Percentiles rank a stretch among this genome's conserved stretches.
Conservation (phyloP, 306 rosid species). For the Vachellia pachyceras region DNA sequence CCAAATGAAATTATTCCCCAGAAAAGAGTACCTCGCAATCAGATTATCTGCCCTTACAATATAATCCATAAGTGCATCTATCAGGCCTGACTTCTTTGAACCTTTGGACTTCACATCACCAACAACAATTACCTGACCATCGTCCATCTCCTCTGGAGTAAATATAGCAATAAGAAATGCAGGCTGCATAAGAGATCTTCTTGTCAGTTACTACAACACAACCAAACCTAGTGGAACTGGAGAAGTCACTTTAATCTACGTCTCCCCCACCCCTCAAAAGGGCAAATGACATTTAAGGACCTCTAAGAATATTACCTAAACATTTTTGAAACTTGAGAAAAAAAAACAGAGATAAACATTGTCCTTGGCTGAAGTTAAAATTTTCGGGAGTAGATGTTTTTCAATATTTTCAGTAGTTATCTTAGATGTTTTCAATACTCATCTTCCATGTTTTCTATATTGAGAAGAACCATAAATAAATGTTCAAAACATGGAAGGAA, state of each 20-base stretch:
- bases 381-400: no score
- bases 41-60: conserved; percentile 55
- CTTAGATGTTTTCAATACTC: background rate
- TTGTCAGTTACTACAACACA: conserved; percentile 25
- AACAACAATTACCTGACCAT: conserved; percentile 44
- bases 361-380: no score
- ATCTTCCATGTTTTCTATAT: background rate
- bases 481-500: background rate
- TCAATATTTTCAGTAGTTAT: background rate
- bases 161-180: conserved; percentile 77
- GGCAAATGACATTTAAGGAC: background rate
- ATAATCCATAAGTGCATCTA: conserved; percentile 61
- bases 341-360: no score
- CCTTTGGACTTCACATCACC: conserved; percentile 51
- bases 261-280: background rate
- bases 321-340: no score
- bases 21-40: conserved; percentile 57
- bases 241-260: background rate
- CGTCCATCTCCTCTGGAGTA: conserved; percentile 50
- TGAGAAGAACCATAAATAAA: background rate
- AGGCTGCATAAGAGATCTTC: conserved; percentile 67
- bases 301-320: background rate
- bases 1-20: conserved; percentile 8
- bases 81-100: conserved; percentile 51
- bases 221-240: conserved; percentile 15